phyloP scores from a whole-genome alignment of 148 eudicot genomes.

The Rhododendron simsii region DNA sequence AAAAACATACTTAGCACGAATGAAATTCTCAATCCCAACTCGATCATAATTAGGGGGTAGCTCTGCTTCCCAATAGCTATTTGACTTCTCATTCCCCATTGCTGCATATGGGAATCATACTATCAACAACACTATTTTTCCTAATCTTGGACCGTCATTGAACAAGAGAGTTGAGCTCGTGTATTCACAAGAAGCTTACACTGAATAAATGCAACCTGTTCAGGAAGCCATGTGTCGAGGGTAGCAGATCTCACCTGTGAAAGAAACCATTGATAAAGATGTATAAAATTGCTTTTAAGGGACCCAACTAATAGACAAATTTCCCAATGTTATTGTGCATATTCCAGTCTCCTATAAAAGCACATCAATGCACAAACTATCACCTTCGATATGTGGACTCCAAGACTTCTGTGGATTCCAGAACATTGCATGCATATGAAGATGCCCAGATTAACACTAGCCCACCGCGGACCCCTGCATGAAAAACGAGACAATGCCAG shows the following conservation, averaged over 20 bases:
- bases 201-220: conserved; percentile 92
- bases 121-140: neutral
- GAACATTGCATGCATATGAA: conserved; percentile 99
- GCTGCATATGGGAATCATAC: conserved; percentile 42
- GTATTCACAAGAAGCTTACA: conserved; percentile 46
- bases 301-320: neutral
- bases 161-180: conserved; percentile 1
- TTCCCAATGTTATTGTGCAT: neutral
- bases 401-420: conserved; percentile 97
- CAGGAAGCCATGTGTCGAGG: conserved; percentile 99
- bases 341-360: neutral
- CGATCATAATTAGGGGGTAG: conserved; percentile 95
- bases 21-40: conserved; percentile 98
- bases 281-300: neutral
- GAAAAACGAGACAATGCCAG: conserved; percentile 1
- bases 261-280: neutral
- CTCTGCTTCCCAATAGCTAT: conserved; percentile 97
- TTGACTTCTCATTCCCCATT: conserved; percentile 90
- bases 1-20: conserved; percentile 85
- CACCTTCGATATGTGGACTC: conserved; percentile 98
- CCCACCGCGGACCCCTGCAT: conserved; percentile 98
- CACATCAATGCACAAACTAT: conserved; percentile 18
- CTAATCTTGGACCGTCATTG: conserved; percentile 3
- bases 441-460: conserved; percentile 95
- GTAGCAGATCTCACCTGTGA: conserved; percentile 96